A percentile compares a stretch with the other conserved stretches of the same genome.
Evolutionary conservation across 305 asterid genomes (phyloP).

Genomic region (Petunia hybrid): DNA sequence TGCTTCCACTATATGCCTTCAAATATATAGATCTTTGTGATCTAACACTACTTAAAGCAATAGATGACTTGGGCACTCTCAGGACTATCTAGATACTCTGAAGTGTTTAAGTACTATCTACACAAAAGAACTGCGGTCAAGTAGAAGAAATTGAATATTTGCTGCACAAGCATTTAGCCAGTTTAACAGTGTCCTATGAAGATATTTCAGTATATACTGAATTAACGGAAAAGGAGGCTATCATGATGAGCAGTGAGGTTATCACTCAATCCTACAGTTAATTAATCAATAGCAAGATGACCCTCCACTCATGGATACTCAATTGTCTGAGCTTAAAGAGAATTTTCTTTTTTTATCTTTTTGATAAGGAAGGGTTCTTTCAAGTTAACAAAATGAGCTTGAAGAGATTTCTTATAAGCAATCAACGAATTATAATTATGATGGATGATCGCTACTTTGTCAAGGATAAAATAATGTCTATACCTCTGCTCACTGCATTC

Average conservation of each 20-base stretch:
- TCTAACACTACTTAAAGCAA: slow-evolving; percentile 7
- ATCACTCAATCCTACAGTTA: background rate
- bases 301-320: background rate
- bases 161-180: background rate
- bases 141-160: slow-evolving; percentile 25
- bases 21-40: background rate
- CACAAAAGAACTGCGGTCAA: background rate
- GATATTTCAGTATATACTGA: background rate
- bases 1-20: background rate
- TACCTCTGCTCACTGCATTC: slow-evolving; percentile 2
- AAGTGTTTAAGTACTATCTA: background rate
- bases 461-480: background rate
- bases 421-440: background rate
- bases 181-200: background rate
- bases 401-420: background rate
- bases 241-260: slow-evolving; percentile 5
- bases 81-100: background rate
- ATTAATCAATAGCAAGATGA: background rate
- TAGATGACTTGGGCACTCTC: slow-evolving; percentile 17
- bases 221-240: background rate
- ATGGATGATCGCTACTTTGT: background rate
- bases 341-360: background rate
- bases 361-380: too few relatives aligned
- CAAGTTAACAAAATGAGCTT: background rate
- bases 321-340: background rate